Evolutionary conservation across 345 rosid genomes (phyloP).

Genomic region (Atalantia buxifolia): DNA sequence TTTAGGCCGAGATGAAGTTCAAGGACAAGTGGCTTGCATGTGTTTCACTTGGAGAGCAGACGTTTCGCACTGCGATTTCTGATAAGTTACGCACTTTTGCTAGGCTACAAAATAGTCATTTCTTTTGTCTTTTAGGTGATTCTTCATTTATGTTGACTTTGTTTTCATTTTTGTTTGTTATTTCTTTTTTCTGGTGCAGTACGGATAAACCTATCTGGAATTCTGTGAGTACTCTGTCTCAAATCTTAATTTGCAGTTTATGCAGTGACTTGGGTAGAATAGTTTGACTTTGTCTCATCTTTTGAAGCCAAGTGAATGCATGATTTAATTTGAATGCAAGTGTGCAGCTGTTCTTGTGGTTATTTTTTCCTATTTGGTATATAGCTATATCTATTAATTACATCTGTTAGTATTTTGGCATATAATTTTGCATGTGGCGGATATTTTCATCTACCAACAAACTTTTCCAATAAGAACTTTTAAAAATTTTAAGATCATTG

Average conservation of each 20-base stretch:
- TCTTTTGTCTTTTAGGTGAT: not conserved
- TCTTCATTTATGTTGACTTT: not conserved
- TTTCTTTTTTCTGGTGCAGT: slow-evolving; percentile 40
- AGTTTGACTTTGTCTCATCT: not conserved
- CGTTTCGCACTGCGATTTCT: slow-evolving; percentile 72
- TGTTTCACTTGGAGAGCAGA: slow-evolving; percentile 85
- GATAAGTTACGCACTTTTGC: slow-evolving; percentile 46
- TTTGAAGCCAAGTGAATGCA: not conserved
- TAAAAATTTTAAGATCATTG: not conserved
- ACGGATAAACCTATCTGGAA: slow-evolving; percentile 87
- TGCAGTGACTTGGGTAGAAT: not conserved
- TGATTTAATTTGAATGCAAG: not conserved
- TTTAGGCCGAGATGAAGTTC: slow-evolving; percentile 74
- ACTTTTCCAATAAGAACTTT: not conserved
- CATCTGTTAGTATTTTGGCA: too few species aligned
- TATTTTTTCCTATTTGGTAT: too few species aligned
- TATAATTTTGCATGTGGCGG: too few species aligned
- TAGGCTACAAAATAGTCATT: not conserved
- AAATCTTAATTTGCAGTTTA: not conserved
- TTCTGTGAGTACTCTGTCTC: slow-evolving; percentile 49
- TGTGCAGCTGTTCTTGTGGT: not conserved
- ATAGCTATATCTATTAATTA: too few species aligned
- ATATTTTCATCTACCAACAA: too few species aligned
- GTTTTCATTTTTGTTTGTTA: not conserved
- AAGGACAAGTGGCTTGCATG: slow-evolving; percentile 91